These are phyloP conservation scores for Lignosus rhinocerotis DNA, from an alignment of 1,284 basidiomycete genomes.

Conservation along the genomic window DNA sequence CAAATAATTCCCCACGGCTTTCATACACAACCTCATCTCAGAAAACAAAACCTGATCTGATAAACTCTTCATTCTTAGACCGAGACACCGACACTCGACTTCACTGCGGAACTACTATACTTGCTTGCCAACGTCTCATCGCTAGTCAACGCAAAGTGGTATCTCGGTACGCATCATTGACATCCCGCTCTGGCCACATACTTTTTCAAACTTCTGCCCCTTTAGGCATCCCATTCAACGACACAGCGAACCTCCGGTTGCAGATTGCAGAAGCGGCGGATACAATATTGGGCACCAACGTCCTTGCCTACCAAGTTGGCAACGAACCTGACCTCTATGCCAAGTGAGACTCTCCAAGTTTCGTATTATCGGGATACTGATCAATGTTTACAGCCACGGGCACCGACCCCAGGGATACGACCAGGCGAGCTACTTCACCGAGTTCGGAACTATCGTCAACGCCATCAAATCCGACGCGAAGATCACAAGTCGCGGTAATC, in stretches of 20 bases:
- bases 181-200: too few species aligned
- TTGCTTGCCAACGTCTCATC: constrained; percentile 43
- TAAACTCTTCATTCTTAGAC: constrained; percentile 33
- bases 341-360: constrained; percentile 18
- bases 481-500: constrained; percentile 38
- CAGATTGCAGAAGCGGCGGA: constrained; percentile 50
- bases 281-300: constrained; percentile 55
- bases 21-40: too few species aligned
- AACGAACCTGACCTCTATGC: constrained; percentile 75
- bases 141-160: constrained; percentile 44
- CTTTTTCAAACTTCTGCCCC: neutral
- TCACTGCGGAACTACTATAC: constrained; percentile 44
- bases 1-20: too few species aligned
- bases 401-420: constrained; percentile 41
- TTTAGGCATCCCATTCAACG: constrained; percentile 51
- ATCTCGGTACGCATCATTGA: constrained; percentile 31
- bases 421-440: constrained; percentile 47
- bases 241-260: constrained; percentile 52
- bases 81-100: constrained; percentile 44
- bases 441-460: constrained; percentile 47
- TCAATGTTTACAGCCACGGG: constrained; percentile 26
- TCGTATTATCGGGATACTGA: neutral
- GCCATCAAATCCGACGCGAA: constrained; percentile 40
- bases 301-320: constrained; percentile 61
- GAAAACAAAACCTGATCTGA: too few species aligned